These are phyloP conservation scores for Solanum aculeatissimum DNA, from an alignment of 305 asterid species.

Conservation along the genomic window DNA sequence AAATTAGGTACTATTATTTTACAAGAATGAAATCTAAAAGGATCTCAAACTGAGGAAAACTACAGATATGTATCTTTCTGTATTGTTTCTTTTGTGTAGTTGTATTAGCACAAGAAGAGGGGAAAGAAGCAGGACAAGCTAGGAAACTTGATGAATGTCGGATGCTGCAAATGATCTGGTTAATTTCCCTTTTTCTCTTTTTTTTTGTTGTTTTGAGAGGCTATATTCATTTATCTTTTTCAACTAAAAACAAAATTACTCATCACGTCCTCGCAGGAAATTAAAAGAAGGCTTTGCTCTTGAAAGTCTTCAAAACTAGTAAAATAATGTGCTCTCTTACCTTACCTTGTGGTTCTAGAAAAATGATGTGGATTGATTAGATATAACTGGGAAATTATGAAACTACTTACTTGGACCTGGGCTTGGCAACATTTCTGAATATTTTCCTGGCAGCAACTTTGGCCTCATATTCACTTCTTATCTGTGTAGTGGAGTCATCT, in stretches of 20 bases:
- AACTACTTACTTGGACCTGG: conserved; percentile 54
- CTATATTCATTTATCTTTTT: neutral
- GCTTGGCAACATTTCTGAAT: conserved; percentile 78
- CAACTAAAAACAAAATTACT: neutral
- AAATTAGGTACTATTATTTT: neutral
- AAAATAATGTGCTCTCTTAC: neutral
- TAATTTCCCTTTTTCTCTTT: neutral
- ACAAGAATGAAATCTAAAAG: neutral
- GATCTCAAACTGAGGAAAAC: neutral
- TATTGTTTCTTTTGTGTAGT: neutral
- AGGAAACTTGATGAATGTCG: neutral
- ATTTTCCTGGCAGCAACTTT: conserved; percentile 90
- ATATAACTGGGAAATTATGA: neutral
- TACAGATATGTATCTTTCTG: neutral
- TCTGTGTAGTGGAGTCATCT: conserved; percentile 61
- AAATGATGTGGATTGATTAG: neutral
- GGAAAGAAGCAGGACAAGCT: neutral
- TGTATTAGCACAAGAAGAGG: neutral
- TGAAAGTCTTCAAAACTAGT: neutral
- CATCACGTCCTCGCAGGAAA: neutral
- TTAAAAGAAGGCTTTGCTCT: neutral
- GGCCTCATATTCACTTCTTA: conserved; percentile 83
- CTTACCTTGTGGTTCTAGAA: neutral
- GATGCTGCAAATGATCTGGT: neutral
- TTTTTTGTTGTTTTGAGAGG: neutral